These are phyloP conservation scores for Alternaria postmessia DNA, from an alignment of 2,329 filamentous ascomycete species.

Conservation along the genomic window DNA sequence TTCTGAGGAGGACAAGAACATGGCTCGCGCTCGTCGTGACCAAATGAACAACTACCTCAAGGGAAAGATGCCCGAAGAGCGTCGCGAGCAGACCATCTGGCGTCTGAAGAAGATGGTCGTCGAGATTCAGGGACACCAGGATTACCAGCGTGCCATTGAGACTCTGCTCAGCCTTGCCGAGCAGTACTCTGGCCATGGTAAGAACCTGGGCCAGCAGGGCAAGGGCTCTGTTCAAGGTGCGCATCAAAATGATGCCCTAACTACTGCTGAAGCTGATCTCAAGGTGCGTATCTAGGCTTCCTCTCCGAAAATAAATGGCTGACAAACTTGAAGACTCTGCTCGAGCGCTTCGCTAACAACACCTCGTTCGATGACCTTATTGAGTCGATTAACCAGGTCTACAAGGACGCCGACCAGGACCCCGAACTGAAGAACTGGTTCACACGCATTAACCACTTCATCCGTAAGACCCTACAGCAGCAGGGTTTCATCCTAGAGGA, in stretches of 20 bases:
- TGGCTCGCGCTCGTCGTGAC: conserved; percentile 53
- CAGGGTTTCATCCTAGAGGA: conserved; percentile 92
- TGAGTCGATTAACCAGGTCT: conserved; percentile 83
- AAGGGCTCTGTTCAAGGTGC: conserved; percentile 76
- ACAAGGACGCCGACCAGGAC: conserved; percentile 85
- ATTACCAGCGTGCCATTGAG: conserved; percentile 91
- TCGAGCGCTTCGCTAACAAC: conserved; percentile 95
- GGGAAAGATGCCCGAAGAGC: conserved; percentile 89
- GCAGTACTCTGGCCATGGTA: conserved; percentile 80
- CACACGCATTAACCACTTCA: conserved; percentile 76
- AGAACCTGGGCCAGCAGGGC: conserved; percentile 69
- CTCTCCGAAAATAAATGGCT: conserved; percentile 55
- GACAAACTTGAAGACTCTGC: conserved; percentile 71
- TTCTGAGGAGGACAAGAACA: conserved; percentile 65
- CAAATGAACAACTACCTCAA: conserved; percentile 77
- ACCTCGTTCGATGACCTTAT: conserved; percentile 89
- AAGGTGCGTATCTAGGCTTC: conserved; percentile 65
- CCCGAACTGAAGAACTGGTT: conserved; percentile 91
- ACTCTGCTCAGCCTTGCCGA: conserved; percentile 86
- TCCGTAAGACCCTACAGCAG: conserved; percentile 84
- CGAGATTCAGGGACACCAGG: conserved; percentile 92
- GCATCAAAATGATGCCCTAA: conserved; percentile 69
- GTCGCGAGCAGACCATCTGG: conserved; percentile 89
- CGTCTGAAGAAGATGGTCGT: conserved; percentile 98
- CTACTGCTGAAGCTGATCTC: conserved; percentile 78